These are phyloP conservation scores for Alternaria brassicae DNA, from an alignment of 2,329 filamentous ascomycete genomes.

Conservation along the genomic window DNA sequence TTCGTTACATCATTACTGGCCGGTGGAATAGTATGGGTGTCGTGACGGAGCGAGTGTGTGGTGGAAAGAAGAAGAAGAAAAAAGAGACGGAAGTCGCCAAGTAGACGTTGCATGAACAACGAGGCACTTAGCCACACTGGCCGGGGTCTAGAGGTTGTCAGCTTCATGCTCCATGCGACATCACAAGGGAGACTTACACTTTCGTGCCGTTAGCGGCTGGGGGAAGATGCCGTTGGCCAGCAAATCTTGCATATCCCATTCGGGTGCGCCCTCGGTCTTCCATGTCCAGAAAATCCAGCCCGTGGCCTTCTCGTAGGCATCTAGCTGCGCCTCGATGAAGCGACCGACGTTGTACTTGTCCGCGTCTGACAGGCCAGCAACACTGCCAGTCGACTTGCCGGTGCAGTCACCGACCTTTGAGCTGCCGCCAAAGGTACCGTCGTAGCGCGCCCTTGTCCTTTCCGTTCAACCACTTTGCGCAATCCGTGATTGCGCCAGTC, in stretches of 20 bases:
- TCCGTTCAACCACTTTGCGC: conserved; percentile 58
- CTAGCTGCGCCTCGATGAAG: conserved; percentile 58
- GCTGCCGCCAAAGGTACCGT: conserved; percentile 51
- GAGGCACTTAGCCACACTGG: conserved; percentile 41
- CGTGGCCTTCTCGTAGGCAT: conserved; percentile 56
- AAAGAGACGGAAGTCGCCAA: conserved; percentile 15
- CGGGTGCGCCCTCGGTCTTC: conserved; percentile 59
- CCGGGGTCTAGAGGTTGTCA: conserved; percentile 38
- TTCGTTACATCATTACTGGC: conserved; percentile 31
- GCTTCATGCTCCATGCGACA: conserved; percentile 9
- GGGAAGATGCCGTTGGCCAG: conserved; percentile 58
- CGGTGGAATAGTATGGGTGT: conserved; percentile 1
- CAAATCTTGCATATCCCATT: conserved; percentile 58
- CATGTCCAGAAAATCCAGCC: conserved; percentile 62
- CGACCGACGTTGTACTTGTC: conserved; percentile 54
- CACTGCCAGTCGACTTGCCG: conserved; percentile 55
- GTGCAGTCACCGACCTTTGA: conserved; percentile 53
- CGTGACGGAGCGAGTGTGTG: conserved; percentile 26
- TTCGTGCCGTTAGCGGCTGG: conserved; percentile 49
- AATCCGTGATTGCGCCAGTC: conserved; percentile 58
- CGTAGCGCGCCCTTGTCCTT: conserved; percentile 56
- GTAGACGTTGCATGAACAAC: not conserved
- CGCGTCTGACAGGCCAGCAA: conserved; percentile 50
- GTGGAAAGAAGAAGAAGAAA: conserved; percentile 6
- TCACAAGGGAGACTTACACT: conserved; percentile 43